These are phyloP conservation scores for Cryphonectria naterciae DNA, from an alignment of 2,329 filamentous ascomycete genomes.

Conservation along the genomic window DNA sequence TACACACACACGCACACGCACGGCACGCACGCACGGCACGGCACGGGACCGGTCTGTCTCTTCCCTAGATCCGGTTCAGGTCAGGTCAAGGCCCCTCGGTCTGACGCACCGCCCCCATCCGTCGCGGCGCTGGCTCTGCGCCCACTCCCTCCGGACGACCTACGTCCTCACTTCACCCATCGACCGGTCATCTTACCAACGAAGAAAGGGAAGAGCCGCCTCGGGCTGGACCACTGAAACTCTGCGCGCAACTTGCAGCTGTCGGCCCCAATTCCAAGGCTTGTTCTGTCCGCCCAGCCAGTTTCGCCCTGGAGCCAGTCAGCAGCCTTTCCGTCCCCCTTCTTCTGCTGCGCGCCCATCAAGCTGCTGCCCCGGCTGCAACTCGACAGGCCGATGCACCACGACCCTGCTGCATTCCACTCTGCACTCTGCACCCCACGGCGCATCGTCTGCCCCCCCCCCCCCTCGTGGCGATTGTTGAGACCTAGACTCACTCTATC, in stretches of 20 bases:
- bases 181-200: not conserved
- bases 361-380: conserved; percentile 6
- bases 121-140: conserved; percentile 1
- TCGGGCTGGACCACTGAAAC: not conserved
- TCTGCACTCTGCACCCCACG: conserved; percentile 20
- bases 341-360: conserved; percentile 15
- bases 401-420: conserved; percentile 20
- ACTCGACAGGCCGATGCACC: conserved; percentile 20
- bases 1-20: not conserved
- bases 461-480: conserved; percentile 18
- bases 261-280: not conserved
- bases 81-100: not conserved
- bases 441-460: conserved; percentile 11
- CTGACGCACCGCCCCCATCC: conserved; percentile 12
- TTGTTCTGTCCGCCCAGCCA: not conserved
- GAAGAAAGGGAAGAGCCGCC: not conserved
- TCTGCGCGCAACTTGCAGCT: not conserved
- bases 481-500: conserved; percentile 16
- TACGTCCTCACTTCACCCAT: not conserved
- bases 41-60: conserved; percentile 13
- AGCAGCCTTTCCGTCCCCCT: conserved; percentile 13
- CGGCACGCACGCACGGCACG: not conserved
- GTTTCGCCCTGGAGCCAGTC: conserved; percentile 12
- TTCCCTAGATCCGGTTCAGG: not conserved
- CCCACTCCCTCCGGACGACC: not conserved